Conservation (phyloP, 345 rosid genomes). For the Populus davidiana region DNA sequence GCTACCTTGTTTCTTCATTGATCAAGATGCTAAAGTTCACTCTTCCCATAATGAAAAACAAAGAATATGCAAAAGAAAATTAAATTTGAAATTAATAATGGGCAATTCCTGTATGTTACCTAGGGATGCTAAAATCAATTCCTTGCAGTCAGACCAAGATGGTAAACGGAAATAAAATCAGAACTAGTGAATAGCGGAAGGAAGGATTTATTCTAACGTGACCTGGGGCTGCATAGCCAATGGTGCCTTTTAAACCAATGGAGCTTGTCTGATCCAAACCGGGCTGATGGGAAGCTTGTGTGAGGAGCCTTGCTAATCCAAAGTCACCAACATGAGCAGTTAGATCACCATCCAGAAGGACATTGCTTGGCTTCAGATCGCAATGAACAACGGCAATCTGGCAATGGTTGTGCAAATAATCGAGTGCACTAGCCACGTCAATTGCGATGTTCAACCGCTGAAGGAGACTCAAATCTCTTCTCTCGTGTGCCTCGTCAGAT, state of each 20-base stretch:
- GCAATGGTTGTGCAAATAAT: not conserved
- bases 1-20: no score
- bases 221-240: constrained; percentile 19
- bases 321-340: constrained; percentile 17
- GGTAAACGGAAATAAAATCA: not conserved
- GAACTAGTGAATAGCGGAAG: not conserved
- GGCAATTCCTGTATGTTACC: no score
- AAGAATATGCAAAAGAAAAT: no score
- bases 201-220: not conserved
- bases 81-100: no score
- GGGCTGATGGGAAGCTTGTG: not conserved
- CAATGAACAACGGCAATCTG: constrained; percentile 9
- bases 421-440: not conserved
- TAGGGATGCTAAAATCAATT: no score
- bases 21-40: no score
- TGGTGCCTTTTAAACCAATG: constrained; percentile 2
- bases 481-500: not conserved
- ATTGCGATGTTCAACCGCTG: not conserved
- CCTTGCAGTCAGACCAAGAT: no score
- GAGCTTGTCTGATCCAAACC: constrained; percentile 1
- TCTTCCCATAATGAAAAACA: no score
- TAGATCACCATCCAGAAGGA: not conserved
- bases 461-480: not conserved
- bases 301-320: constrained; percentile 13
- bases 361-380: constrained; percentile 1